Evolutionary conservation across 805 yeast species (phyloP).

Genomic region (Scheffersomyces ergatensis): DNA sequence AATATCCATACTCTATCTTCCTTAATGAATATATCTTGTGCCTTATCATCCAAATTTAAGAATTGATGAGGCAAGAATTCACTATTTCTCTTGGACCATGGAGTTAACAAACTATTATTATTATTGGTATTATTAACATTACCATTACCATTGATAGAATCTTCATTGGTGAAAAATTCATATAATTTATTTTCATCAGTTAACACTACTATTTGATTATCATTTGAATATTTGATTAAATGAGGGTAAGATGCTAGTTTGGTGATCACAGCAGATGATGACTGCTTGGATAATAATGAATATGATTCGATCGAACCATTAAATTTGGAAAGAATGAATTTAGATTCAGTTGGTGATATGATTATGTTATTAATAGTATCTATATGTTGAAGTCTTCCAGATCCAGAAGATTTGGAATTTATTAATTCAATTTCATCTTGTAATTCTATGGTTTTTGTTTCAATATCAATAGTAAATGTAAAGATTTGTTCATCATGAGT

Average conservation of each 20-base stretch:
- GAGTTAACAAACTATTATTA: slow-evolving; percentile 45
- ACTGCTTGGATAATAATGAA: slow-evolving; percentile 19
- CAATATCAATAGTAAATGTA: slow-evolving; percentile 33
- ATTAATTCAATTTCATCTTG: slow-evolving; percentile 42
- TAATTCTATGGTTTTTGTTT: slow-evolving; percentile 31
- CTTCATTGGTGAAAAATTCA: slow-evolving; percentile 52
- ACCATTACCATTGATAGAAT: too few relatives aligned
- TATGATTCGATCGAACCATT: slow-evolving; percentile 63
- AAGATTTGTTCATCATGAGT: slow-evolving; percentile 63
- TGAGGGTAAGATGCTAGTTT: slow-evolving; percentile 61
- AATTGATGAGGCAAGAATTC: slow-evolving; percentile 72
- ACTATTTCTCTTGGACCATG: slow-evolving; percentile 79
- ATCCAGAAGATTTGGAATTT: slow-evolving; percentile 2
- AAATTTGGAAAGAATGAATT: slow-evolving; percentile 57
- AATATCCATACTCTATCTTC: slow-evolving; percentile 70
- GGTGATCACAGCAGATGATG: slow-evolving; percentile 44
- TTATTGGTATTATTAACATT: too few relatives aligned
- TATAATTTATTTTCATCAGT: slow-evolving; percentile 73
- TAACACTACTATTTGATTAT: slow-evolving; percentile 55
- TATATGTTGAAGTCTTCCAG: slow-evolving; percentile 3
- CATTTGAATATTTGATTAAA: slow-evolving; percentile 53
- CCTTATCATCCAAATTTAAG: slow-evolving; percentile 56
- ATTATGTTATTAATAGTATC: slow-evolving; percentile 47
- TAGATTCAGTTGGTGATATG: slow-evolving; percentile 42
- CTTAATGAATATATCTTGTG: slow-evolving; percentile 67